Evolutionary conservation across 768 basidiomycete species (phyloP), one percentile per base, ranked within the genome.

Genomic region (Phallus indusiatus): DNA sequence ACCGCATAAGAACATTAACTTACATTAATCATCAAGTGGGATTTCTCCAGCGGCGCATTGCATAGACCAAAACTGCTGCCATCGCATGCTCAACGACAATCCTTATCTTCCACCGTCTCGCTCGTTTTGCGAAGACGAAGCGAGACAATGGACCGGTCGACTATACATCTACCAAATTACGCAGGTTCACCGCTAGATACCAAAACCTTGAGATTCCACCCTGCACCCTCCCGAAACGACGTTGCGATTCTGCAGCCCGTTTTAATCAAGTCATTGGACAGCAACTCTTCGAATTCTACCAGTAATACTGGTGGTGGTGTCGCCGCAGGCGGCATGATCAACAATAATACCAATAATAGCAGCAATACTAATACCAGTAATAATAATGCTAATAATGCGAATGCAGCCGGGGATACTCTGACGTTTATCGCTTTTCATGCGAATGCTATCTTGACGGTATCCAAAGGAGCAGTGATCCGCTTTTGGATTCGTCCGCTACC

Each of bases 161-260:
- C 76, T 2, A 73, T 78, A 17, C 81, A 83, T 63, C 77, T 88
- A 16, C 78, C 82, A 11, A 71, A 77, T 0, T 56, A 62, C 61
- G 14, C 42, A 14, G 42, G 42, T n/a, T 42, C 42, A 14, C 42
- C 12, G 42, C n/a, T 42, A 42, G 9, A 64, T 62, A 20, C 63
- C 54, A 47, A 60, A 48, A 34, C 76, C 12, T 71, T 77, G 28
- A 77, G 83, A 12, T 94, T 85, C 65, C 95, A 97, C 64, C 83
- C 90, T 22, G 90, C 95, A 2, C 94, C 94, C 2, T 89, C 91
- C 1, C 78, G 93, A 21, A 93, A 88, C 63, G 94, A 96, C 64
- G 85, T 95, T 10, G 86, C 93, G 5, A 81, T 89, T 24, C 83
- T 96, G 1, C 94, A 95, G 66, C 93, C 94, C 21, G 91, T 95